phyloP scores from a whole-genome alignment of 2,329 filamentous ascomycete genomes.

The Eutypella sp. region DNA sequence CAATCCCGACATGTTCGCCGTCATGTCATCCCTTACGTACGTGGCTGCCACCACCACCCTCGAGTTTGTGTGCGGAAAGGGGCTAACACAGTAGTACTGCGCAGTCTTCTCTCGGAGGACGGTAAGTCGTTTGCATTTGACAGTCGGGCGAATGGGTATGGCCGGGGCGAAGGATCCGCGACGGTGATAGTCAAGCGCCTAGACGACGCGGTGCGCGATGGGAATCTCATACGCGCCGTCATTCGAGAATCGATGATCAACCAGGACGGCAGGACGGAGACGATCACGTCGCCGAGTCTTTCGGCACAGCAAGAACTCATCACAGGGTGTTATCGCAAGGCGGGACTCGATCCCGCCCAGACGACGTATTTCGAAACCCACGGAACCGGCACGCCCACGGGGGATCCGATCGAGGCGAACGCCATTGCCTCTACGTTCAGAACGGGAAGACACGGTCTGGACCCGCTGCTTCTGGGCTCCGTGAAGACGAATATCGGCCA shows the following conservation, averaged over 20 bases:
- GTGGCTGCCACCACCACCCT: neutral
- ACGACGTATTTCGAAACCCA: conserved; percentile 8
- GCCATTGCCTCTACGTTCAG: conserved; percentile 30
- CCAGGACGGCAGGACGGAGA: conserved; percentile 5
- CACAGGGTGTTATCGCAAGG: conserved; percentile 1
- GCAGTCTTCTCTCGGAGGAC: conserved; percentile 31
- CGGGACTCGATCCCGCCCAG: conserved; percentile 2
- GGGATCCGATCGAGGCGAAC: conserved; percentile 36
- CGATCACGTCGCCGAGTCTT: conserved; percentile 2
- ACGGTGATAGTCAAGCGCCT: conserved; percentile 44
- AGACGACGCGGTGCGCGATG: conserved; percentile 35
- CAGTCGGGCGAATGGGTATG: conserved; percentile 11
- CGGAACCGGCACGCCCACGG: conserved; percentile 18
- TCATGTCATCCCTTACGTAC: conserved; percentile 40
- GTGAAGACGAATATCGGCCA: conserved; percentile 27
- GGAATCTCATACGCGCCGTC: conserved; percentile 28
- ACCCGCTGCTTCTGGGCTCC: conserved; percentile 20
- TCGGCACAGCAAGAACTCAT: conserved; percentile 3
- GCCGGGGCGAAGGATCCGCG: conserved; percentile 43
- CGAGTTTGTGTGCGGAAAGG: conserved; percentile 15
- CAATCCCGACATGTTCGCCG: conserved; percentile 24
- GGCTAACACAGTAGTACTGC: conserved; percentile 36
- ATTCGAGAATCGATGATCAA: conserved; percentile 15
- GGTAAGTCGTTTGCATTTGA: conserved; percentile 1
- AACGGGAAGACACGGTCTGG: conserved; percentile 11